Evolutionary conservation across 1,284 basidiomycete genomes (phyloP), one percentile per base, ranked within the genome.

Genomic region (Marasmius fiardii): DNA sequence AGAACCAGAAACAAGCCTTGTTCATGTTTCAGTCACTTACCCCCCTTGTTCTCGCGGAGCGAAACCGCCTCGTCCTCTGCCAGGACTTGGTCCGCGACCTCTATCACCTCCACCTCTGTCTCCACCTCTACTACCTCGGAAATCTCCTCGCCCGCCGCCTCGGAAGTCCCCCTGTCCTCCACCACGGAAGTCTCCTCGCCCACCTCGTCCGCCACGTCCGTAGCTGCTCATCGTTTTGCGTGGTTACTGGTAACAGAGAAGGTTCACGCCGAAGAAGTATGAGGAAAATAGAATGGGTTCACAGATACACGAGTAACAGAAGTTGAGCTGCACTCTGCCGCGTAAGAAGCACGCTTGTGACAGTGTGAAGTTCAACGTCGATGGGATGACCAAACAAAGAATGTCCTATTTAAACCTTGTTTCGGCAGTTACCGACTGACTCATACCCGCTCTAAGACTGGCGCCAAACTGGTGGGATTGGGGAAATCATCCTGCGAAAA

Each of bases 31-130:
- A 23, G 23, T n/a, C 14, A 66, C 73, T 65, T 71, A 85, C 83
- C 83, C 80, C 68, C 77, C 80, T 52, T 68, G 73, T 56, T 75
- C 78, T 57, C 75, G 54, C 47, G 53, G 53, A 11, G 28, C 58
- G 51, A 1, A 26, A 31, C 47, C 44, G 54, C 64, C 67, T 24
- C 68, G 58, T 14, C 65, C 60, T 43, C 55, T 39, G 24, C 57
- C 55, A 16, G 51, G 43, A 18, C 53, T 48, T 45, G 62, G 63
- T 16, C 68, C 60, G 37, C 72, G 65, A 44, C 66, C 62, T 20
- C 68, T 62, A 47, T 65, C 67, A 11, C 69, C 59, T 37, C 63
- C 63, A n/a, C 60, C 51, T 47, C 39, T 55, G 48, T 68, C 66
- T 43, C 68, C 69, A 33, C 74, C 64, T 49, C 68, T 62, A 34